A percentile compares a stretch with the other conserved stretches of the same genome.
Conservation (phyloP, 441 rosid species). For the Croton laevigatus region DNA sequence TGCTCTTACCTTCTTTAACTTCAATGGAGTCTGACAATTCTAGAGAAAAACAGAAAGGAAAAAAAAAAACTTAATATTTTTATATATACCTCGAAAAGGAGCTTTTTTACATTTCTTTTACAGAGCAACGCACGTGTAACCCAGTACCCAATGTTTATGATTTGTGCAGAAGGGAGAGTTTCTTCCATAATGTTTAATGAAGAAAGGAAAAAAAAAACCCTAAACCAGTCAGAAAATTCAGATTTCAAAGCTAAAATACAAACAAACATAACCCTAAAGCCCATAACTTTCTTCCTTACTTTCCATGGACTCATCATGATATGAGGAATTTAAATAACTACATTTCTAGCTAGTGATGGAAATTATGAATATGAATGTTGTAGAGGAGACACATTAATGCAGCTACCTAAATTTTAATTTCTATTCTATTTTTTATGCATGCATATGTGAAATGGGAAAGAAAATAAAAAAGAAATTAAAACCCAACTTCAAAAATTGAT, state of each 20-base stretch:
- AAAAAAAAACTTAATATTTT: no score
- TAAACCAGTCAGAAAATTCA: slow-evolving; percentile 23
- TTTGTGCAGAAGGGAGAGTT: slow-evolving; percentile 14
- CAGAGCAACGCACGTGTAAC: slow-evolving; percentile 52
- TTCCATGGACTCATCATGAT: slow-evolving; percentile 20
- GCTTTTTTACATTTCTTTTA: slow-evolving; percentile 10
- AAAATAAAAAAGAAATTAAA: neutral
- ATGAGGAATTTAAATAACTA: neutral
- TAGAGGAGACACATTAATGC: neutral
- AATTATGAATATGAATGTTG: neutral
- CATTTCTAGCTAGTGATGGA: no score
- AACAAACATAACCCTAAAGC: slow-evolving; percentile 32
- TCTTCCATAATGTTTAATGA: slow-evolving; percentile 25
- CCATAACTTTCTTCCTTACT: slow-evolving; percentile 32
- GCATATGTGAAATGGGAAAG: neutral
- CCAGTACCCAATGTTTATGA: slow-evolving; percentile 37
- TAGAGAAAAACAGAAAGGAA: neutral
- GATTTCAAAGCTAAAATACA: neutral
- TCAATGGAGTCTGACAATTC: slow-evolving; percentile 23
- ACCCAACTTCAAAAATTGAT: neutral
- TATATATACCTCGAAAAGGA: slow-evolving; percentile 38
- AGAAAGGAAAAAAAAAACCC: neutral
- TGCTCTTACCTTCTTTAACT: slow-evolving; percentile 7
- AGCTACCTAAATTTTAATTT: neutral
- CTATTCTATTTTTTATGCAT: no score